Evolutionary conservation across 495 filamentous ascomycete genomes (phyloP).

Genomic region (Penicillium silybi): DNA sequence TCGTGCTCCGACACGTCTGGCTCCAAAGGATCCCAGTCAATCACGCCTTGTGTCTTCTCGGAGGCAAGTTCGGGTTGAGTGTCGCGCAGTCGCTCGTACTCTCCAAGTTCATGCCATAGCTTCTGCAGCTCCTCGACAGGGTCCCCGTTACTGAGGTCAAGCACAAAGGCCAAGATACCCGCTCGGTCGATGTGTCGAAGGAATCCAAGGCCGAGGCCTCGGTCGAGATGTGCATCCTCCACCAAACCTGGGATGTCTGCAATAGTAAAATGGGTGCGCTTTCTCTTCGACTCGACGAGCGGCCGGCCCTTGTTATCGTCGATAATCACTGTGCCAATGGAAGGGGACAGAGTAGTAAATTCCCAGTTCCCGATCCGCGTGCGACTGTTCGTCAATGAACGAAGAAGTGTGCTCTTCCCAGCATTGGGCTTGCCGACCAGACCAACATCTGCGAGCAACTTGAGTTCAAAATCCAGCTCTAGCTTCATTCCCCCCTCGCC

Average conservation of each 20-base stretch:
- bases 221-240: conserved; percentile 85
- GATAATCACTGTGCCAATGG: conserved; percentile 90
- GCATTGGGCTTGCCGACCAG: conserved; percentile 94
- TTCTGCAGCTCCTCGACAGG: conserved; percentile 71
- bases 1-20: conserved; percentile 16
- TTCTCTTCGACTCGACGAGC: conserved; percentile 36
- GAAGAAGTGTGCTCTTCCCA: conserved; percentile 88
- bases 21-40: conserved; percentile 24
- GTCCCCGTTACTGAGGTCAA: conserved; percentile 78
- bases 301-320: conserved; percentile 75
- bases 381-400: conserved; percentile 78
- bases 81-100: conserved; percentile 73
- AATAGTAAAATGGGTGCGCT: conserved; percentile 78
- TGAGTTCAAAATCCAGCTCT: conserved; percentile 84
- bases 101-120: conserved; percentile 83
- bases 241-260: conserved; percentile 95
- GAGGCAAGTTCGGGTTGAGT: conserved; percentile 47
- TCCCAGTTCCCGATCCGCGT: conserved; percentile 93
- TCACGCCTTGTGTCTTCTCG: conserved; percentile 41
- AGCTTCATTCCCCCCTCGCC: conserved; percentile 76
- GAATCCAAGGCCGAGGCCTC: conserved; percentile 87
- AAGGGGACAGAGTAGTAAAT: conserved; percentile 91
- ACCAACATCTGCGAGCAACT: conserved; percentile 90
- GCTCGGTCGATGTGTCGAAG: conserved; percentile 93
- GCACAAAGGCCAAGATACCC: conserved; percentile 84